Conservation (phyloP, 2,329 filamentous ascomycete genomes). For the Fusarium equiseti region DNA sequence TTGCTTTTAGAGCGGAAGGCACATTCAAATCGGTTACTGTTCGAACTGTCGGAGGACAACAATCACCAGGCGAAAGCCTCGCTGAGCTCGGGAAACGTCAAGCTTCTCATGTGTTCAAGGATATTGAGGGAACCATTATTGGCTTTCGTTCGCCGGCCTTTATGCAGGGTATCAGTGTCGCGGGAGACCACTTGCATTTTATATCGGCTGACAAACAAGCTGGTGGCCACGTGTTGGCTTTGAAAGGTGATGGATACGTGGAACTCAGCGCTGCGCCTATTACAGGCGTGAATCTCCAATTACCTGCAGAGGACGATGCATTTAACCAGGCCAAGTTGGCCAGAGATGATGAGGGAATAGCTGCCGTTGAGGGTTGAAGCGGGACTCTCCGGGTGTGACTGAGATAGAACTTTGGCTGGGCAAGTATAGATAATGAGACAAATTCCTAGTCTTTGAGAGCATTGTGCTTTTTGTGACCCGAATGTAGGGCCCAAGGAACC, state of each 20-base stretch:
- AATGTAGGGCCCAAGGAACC: background rate
- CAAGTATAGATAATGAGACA: background rate
- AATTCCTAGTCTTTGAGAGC: too few species aligned
- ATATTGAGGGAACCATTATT: constrained; percentile 7
- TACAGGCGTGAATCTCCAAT: constrained; percentile 10
- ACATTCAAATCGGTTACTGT: constrained; percentile 25
- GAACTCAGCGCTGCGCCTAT: constrained; percentile 11
- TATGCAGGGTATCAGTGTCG: constrained; percentile 37
- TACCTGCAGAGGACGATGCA: constrained; percentile 1
- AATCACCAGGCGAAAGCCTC: constrained; percentile 25
- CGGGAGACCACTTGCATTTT: constrained; percentile 35
- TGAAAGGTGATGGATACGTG: constrained; percentile 19
- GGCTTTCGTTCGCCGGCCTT: constrained; percentile 30
- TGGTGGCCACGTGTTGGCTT: constrained; percentile 26
- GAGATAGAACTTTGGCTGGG: accelerated
- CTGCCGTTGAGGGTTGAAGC: constrained; percentile 16
- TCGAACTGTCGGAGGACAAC: constrained; percentile 23
- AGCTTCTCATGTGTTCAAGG: constrained; percentile 11
- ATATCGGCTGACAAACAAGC: background rate
- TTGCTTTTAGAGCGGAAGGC: constrained; percentile 14
- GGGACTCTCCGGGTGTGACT: accelerated
- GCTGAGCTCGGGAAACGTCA: constrained; percentile 33
- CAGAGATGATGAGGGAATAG: constrained; percentile 20
- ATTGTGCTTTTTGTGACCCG: background rate
- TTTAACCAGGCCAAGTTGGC: constrained; percentile 26